These are phyloP conservation scores for Fusarium concolor DNA, from an alignment of 2,329 filamentous ascomycete species.

Conservation along the genomic window DNA sequence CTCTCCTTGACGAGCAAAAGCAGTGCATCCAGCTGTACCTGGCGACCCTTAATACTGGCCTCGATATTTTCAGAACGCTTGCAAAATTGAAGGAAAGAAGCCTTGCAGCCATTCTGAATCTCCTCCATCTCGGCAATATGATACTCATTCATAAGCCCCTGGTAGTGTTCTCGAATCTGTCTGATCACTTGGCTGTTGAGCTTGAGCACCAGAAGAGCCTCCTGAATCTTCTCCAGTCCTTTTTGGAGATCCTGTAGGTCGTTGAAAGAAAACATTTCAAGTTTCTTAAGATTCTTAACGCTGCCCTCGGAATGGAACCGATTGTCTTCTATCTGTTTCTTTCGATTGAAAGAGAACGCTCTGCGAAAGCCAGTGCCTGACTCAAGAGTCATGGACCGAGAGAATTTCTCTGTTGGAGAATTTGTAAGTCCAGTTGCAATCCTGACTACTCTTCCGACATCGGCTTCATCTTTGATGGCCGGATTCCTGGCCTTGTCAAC, in stretches of 20 bases:
- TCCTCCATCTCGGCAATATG: background rate
- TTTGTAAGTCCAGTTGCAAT: too few relatives aligned
- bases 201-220: slow-evolving; percentile 18
- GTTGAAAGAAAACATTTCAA: background rate
- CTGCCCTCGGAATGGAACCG: too few relatives aligned
- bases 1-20: slow-evolving; percentile 16
- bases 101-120: background rate
- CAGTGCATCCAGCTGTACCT: slow-evolving; percentile 13
- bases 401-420: too few relatives aligned
- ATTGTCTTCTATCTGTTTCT: too few relatives aligned
- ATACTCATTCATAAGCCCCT: slow-evolving; percentile 9
- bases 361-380: too few relatives aligned
- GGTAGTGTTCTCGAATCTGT: slow-evolving; percentile 28
- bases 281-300: background rate
- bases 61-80: background rate
- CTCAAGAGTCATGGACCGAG: too few relatives aligned
- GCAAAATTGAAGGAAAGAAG: background rate
- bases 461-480: too few relatives aligned
- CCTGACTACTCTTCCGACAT: too few relatives aligned
- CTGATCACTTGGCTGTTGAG: slow-evolving; percentile 27
- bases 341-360: too few relatives aligned
- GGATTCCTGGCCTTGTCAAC: slow-evolving; percentile 1
- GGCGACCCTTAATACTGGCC: slow-evolving; percentile 12
- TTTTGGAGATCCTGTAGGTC: slow-evolving; percentile 18
- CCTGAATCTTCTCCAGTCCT: slow-evolving; percentile 19